Evolutionary conservation across 495 filamentous ascomycete species (phyloP).

Genomic region (Parathielavia appendiculata): DNA sequence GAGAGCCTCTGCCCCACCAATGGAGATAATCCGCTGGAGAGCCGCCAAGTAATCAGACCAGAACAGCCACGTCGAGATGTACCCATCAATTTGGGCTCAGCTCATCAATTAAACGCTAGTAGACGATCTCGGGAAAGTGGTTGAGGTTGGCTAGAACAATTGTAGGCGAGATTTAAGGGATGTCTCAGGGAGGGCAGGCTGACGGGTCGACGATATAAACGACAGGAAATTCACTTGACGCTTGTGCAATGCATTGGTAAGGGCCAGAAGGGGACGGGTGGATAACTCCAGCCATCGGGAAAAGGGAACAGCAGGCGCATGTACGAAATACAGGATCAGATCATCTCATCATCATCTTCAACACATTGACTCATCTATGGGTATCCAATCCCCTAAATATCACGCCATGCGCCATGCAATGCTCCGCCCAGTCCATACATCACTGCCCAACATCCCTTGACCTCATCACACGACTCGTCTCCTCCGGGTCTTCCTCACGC

Average conservation of each 20-base stretch:
- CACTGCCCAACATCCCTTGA: constrained; percentile 7
- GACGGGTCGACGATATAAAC: background rate
- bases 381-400: background rate
- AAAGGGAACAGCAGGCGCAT: background rate
- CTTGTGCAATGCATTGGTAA: background rate
- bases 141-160: constrained; percentile 3
- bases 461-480: background rate
- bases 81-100: background rate
- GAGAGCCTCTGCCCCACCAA: background rate
- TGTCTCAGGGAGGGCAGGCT: constrained; percentile 6
- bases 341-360: too few species aligned
- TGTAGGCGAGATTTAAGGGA: constrained; percentile 3
- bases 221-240: background rate
- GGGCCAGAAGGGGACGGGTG: background rate
- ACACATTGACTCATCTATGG: background rate
- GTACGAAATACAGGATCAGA: too few species aligned
- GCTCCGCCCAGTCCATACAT: background rate
- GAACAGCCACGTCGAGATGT: too few species aligned
- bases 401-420: constrained; percentile 4
- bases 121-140: background rate
- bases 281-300: background rate
- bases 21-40: background rate
- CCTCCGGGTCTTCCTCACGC: background rate
- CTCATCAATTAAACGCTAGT: constrained; percentile 4
- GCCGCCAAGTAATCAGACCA: too few species aligned